Percentiles rank a stretch among this genome's conserved stretches.
phyloP scores from a whole-genome alignment of 2,329 filamentous ascomycete genomes.

The Sclerotinia sclerotiorum region DNA sequence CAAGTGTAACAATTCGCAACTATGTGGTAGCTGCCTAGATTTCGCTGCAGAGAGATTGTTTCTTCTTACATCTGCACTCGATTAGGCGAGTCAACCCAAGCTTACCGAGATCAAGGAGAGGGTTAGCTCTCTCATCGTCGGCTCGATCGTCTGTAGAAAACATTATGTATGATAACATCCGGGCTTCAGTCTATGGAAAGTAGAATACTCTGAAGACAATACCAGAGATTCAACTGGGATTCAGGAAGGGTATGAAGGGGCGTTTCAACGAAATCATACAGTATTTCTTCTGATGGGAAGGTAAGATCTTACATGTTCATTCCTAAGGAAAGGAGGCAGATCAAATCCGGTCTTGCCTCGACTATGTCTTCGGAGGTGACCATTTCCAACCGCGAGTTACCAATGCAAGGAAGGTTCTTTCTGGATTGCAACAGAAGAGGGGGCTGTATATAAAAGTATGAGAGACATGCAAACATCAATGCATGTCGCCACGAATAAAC shows the following conservation, averaged over 20 bases:
- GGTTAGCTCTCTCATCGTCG: conserved; percentile 62
- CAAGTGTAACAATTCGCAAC: conserved; percentile 72
- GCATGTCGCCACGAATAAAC: conserved; percentile 35
- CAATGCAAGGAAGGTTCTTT: conserved; percentile 61
- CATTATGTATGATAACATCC: conserved; percentile 62
- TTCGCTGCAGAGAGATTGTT: conserved; percentile 50
- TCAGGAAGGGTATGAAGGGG: conserved; percentile 66
- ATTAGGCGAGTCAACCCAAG: conserved; percentile 66
- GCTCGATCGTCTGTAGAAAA: conserved; percentile 63
- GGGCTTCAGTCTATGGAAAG: conserved; percentile 55
- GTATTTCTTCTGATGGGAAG: conserved; percentile 66
- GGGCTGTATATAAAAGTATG: conserved; percentile 58
- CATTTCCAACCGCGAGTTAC: conserved; percentile 50
- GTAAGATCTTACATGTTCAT: conserved; percentile 48
- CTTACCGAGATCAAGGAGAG: conserved; percentile 78
- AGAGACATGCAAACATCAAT: conserved; percentile 56
- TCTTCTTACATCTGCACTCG: conserved; percentile 49
- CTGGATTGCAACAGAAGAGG: conserved; percentile 61
- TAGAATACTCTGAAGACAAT: conserved; percentile 54
- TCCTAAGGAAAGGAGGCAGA: conserved; percentile 51
- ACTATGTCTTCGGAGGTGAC: conserved; percentile 69
- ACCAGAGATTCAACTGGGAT: conserved; percentile 52
- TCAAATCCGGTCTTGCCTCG: conserved; percentile 65
- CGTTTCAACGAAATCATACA: conserved; percentile 71
- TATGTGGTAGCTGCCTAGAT: conserved; percentile 54